Evolutionary conservation across 805 yeast genomes (phyloP), one percentile per base, ranked within the genome.

Genomic region (Ogataea henricii): DNA sequence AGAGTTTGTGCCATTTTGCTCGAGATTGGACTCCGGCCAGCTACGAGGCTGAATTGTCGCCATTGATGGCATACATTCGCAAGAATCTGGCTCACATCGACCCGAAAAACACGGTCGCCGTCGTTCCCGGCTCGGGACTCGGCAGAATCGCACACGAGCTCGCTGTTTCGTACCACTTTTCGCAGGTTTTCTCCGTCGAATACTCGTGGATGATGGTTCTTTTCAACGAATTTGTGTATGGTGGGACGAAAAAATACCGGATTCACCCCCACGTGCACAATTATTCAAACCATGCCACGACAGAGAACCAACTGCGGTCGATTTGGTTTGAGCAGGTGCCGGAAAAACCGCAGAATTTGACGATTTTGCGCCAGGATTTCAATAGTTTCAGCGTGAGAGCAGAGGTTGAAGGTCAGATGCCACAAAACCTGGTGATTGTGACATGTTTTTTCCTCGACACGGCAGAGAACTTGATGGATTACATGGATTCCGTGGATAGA

Each of bases 121-220:
- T 91, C 3, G 78, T 88, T 1, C 97, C 98, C 0, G 98, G 98
- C 0, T 80, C 94, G 1, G 98, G 98, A 0, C 70, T 87, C 21
- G 96, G 96, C 0, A 71, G 89, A 54, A 68, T 89, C 0, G 83
- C 96, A 1, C 83, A 82, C 60, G 88, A 83, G 49, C 50, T 89
- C 21, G 71, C 82, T 1, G 9, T 13, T 3, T 16, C 18, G 34
- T 30, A 58, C 47, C 58, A 69, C 6, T 76, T 71, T 51, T 21
- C 49, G 6, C 37, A 54, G 6, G 90, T 89, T 0, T 85, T 83
- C 50, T 83, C 95, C 0, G 76, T 89, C 26, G 98, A 91, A 61
- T 80, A 75, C 59, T 86, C 92, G 3, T 77, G 85, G 34, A 63
- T 86, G 48, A 89, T 90, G 97, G 79, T 81, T 52, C 55, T 85